Percentiles rank a stretch among this genome's conserved stretches.
These are phyloP conservation scores for Rhodosporidiobolus sp. DNA, from an alignment of 768 basidiomycete species.

Conservation along the genomic window DNA sequence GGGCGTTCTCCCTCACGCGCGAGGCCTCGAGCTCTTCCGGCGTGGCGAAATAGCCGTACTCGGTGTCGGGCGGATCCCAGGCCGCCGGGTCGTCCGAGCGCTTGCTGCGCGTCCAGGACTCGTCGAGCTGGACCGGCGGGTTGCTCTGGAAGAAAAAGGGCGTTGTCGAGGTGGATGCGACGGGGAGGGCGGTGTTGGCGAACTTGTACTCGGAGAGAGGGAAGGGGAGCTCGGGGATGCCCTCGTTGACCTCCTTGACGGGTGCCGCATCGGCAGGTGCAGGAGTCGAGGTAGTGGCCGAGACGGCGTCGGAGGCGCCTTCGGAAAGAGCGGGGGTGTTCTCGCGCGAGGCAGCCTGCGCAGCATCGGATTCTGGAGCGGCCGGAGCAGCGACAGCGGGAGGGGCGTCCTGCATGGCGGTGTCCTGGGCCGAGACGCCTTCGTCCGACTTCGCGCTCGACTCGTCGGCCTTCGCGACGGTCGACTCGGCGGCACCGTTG, in stretches of 20 bases:
- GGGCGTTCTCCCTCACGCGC: background rate
- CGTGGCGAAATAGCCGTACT: conserved; percentile 10
- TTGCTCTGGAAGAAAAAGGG: conserved; percentile 25
- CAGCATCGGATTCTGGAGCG: background rate
- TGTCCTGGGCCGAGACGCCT: too few species aligned
- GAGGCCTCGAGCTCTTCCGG: conserved; percentile 9
- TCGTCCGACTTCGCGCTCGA: background rate
- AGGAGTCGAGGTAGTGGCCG: too few species aligned
- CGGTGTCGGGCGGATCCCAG: background rate
- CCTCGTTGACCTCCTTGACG: background rate
- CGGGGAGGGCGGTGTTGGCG: conserved; percentile 32
- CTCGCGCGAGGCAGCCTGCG: background rate
- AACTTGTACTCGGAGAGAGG: conserved; percentile 26
- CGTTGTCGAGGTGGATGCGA: conserved; percentile 12
- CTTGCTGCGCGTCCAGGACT: conserved; percentile 25
- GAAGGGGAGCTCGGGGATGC: conserved; percentile 1
- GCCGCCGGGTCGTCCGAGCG: conserved; percentile 32
- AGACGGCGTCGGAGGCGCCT: background rate
- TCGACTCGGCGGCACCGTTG: background rate
- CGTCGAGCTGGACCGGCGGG: conserved; percentile 17
- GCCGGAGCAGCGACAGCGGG: background rate
- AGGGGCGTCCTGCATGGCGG: background rate
- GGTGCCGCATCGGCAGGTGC: too few species aligned
- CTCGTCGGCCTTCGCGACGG: background rate
- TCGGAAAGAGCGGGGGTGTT: conserved; percentile 23